Conservation (phyloP, 2,329 filamentous ascomycete species). For the Cercospora sojina region DNA sequence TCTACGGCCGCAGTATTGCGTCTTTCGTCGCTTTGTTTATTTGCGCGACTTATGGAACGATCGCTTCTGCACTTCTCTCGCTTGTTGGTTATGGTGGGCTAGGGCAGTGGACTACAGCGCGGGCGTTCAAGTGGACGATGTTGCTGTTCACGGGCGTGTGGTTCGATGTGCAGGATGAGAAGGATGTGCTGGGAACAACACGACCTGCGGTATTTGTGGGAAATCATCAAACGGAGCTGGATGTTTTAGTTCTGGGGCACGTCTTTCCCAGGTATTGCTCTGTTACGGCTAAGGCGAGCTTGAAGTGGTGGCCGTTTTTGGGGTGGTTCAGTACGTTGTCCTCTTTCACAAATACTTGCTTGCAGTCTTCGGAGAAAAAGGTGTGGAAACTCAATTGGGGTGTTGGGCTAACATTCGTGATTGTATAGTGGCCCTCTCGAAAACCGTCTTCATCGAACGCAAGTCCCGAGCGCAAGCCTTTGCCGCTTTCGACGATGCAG, state of each 20-base stretch:
- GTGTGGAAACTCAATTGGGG: not conserved
- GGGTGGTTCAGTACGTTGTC: conserved; percentile 76
- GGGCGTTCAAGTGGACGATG: conserved; percentile 80
- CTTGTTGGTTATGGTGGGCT: conserved; percentile 70
- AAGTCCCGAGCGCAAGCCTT: conserved; percentile 78
- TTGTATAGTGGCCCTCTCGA: conserved; percentile 68
- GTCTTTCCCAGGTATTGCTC: conserved; percentile 90
- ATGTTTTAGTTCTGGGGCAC: conserved; percentile 84
- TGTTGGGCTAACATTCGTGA: conserved; percentile 10
- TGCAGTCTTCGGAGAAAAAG: not conserved
- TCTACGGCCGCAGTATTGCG: conserved; percentile 62
- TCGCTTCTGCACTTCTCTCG: conserved; percentile 70
- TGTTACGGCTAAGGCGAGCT: conserved; percentile 84
- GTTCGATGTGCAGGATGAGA: conserved; percentile 64
- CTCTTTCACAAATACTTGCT: not conserved
- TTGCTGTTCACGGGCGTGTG: conserved; percentile 69
- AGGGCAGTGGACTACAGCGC: conserved; percentile 80
- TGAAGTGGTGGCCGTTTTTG: conserved; percentile 77
- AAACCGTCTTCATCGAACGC: conserved; percentile 93
- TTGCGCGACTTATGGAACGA: conserved; percentile 68
- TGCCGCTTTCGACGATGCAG: conserved; percentile 80
- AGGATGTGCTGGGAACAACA: conserved; percentile 43
- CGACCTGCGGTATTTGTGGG: conserved; percentile 87
- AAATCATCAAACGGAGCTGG: conserved; percentile 91
- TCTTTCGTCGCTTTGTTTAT: conserved; percentile 43